phyloP scores from a whole-genome alignment of 2,329 filamentous ascomycete species.

The Arthrobotrys sphaeroides region DNA sequence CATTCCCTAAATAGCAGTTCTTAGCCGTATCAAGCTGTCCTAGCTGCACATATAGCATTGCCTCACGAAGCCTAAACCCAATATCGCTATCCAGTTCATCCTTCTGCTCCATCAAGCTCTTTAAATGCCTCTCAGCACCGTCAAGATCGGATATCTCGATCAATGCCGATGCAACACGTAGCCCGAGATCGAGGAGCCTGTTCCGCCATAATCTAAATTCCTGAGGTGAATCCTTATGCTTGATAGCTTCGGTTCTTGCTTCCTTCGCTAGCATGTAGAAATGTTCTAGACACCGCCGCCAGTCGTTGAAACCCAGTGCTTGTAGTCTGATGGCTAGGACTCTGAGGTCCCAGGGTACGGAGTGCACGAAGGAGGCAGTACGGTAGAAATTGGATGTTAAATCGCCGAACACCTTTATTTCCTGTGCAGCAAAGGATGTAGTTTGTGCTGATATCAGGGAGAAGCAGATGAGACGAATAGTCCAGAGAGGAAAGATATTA shows the following conservation, averaged over 20 bases:
- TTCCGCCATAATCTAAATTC: slow-evolving; percentile 74
- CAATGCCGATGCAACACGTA: slow-evolving; percentile 72
- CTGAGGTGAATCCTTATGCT: slow-evolving; percentile 64
- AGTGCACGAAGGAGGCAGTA: slow-evolving; percentile 68
- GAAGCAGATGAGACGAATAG: slow-evolving; percentile 72
- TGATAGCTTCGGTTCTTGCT: slow-evolving; percentile 71
- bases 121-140: slow-evolving; percentile 78
- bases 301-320: slow-evolving; percentile 84
- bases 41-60: slow-evolving; percentile 44
- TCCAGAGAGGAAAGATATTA: slow-evolving; percentile 57
- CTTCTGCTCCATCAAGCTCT: slow-evolving; percentile 64
- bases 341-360: slow-evolving; percentile 88
- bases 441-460: slow-evolving; percentile 52
- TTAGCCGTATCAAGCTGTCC: slow-evolving; percentile 50
- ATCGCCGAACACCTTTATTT: slow-evolving; percentile 72
- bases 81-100: slow-evolving; percentile 32
- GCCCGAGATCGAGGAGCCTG: slow-evolving; percentile 78
- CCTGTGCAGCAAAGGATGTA: slow-evolving; percentile 67
- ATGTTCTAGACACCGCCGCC: slow-evolving; percentile 83
- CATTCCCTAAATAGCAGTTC: slow-evolving; percentile 42
- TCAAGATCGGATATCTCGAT: slow-evolving; percentile 88
- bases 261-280: slow-evolving; percentile 89
- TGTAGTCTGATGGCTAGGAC: slow-evolving; percentile 84
- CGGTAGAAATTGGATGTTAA: slow-evolving; percentile 68
- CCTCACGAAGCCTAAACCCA: slow-evolving; percentile 42